Conservation (phyloP, 2,329 filamentous ascomycete species). For the Fusarium newnesense region DNA sequence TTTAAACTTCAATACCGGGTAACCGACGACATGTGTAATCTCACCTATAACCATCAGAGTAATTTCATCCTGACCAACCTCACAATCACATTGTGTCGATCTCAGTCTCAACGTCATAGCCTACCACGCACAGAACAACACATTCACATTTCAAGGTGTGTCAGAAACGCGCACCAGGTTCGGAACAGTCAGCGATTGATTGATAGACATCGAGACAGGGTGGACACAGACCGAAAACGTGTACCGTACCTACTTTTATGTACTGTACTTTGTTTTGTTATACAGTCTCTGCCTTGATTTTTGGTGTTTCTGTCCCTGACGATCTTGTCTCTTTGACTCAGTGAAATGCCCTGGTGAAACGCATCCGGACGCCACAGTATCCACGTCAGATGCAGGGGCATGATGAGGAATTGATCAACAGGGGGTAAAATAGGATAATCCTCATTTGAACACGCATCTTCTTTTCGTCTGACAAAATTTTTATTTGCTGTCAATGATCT, state of each 20-base stretch:
- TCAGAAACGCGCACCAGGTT: neutral
- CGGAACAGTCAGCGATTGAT: conserved; percentile 8
- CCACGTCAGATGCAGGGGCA: conserved; percentile 42
- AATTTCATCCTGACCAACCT: neutral
- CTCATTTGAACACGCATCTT: conserved; percentile 4
- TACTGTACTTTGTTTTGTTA: neutral
- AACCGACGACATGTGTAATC: neutral
- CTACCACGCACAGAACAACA: conserved; percentile 1
- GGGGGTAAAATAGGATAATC: conserved; percentile 11
- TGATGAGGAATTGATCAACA: conserved; percentile 21
- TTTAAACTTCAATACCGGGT: neutral
- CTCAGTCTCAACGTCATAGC: conserved; percentile 7
- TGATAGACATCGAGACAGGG: conserved; percentile 6
- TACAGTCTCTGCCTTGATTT: conserved; percentile 25
- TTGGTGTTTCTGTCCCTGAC: conserved; percentile 39
- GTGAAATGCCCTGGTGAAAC: conserved; percentile 34
- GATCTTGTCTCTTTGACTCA: conserved; percentile 32
- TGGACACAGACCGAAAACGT: conserved; percentile 12
- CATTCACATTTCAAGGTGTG: conserved; percentile 2
- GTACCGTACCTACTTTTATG: neutral
- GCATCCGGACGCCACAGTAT: conserved; percentile 39
- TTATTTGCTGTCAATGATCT: conserved; percentile 21
- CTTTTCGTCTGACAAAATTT: neutral
- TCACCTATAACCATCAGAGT: neutral
- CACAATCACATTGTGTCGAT: conserved; percentile 5